These are phyloP conservation scores for Paecilomyces sp. DNA, from an alignment of 2,329 filamentous ascomycete species.

Conservation along the genomic window DNA sequence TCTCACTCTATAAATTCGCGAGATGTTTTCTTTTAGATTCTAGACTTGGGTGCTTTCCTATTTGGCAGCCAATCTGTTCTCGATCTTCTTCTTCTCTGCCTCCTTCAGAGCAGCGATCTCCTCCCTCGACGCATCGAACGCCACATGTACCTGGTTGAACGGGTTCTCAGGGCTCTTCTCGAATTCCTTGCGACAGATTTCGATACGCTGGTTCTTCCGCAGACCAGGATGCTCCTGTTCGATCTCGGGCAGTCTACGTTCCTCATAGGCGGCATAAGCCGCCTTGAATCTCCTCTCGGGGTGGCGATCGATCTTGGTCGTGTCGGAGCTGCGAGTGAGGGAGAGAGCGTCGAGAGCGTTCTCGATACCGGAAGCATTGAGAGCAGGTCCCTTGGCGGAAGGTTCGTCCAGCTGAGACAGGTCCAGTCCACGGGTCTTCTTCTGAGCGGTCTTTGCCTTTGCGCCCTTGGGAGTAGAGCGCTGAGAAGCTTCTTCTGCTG, in stretches of 20 bases:
- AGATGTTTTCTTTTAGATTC: slow-evolving; percentile 10
- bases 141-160: slow-evolving; percentile 74
- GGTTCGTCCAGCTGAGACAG: slow-evolving; percentile 65
- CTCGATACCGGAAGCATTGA: slow-evolving; percentile 85
- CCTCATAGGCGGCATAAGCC: slow-evolving; percentile 76
- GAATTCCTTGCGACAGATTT: slow-evolving; percentile 83
- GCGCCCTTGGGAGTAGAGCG: slow-evolving; percentile 53
- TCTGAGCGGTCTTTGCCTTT: slow-evolving; percentile 44
- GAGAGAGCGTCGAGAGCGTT: slow-evolving; percentile 84
- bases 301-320: slow-evolving; percentile 73
- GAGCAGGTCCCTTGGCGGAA: slow-evolving; percentile 46
- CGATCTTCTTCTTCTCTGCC: slow-evolving; percentile 65
- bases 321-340: slow-evolving; percentile 51
- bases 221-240: slow-evolving; percentile 74
- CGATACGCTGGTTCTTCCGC: slow-evolving; percentile 74
- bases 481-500: slow-evolving; percentile 70
- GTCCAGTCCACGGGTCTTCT: slow-evolving; percentile 63
- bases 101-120: slow-evolving; percentile 63
- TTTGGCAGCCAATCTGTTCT: slow-evolving; percentile 51
- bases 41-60: slow-evolving; percentile 5
- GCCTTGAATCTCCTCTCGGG: slow-evolving; percentile 83
- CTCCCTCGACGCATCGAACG: slow-evolving; percentile 71
- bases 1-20: neutral
- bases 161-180: slow-evolving; percentile 92
- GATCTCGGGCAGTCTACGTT: slow-evolving; percentile 75